phyloP scores from a whole-genome alignment of 495 filamentous ascomycete genomes.

The Talaromyces trachyspermus region DNA sequence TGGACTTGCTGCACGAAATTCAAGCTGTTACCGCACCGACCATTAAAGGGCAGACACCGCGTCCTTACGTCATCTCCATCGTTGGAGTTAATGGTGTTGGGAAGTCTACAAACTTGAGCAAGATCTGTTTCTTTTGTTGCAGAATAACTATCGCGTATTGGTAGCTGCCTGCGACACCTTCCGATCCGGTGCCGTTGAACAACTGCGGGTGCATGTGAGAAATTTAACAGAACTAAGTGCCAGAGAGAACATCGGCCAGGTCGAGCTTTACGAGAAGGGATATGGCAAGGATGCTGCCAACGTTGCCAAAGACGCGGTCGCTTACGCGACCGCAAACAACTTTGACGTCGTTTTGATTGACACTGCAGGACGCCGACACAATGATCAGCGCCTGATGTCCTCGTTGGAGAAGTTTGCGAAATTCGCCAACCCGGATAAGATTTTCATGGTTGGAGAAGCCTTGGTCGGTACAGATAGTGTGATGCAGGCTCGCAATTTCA shows the following conservation, averaged over 20 bases:
- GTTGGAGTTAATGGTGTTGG: conserved; percentile 98
- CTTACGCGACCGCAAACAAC: conserved; percentile 61
- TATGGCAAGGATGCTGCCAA: conserved; percentile 97
- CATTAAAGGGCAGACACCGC: conserved; percentile 41
- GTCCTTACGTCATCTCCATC: conserved; percentile 94
- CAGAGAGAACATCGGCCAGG: conserved; percentile 67
- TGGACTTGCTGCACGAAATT: conserved; percentile 91
- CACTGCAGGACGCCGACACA: conserved; percentile 90
- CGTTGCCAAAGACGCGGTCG: conserved; percentile 88
- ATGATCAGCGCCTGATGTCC: conserved; percentile 91
- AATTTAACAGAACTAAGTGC: conserved; percentile 80
- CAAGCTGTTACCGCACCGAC: conserved; percentile 63
- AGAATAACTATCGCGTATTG: conserved; percentile 93
- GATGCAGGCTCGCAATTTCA: conserved; percentile 92
- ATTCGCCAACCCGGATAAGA: conserved; percentile 92
- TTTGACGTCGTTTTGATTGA: conserved; percentile 96
- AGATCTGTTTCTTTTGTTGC: conserved; percentile 96
- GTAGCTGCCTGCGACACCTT: conserved; percentile 97
- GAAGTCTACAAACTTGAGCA: conserved; percentile 93
- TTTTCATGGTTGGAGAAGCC: conserved; percentile 98
- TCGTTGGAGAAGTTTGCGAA: conserved; percentile 95
- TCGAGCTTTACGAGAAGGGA: conserved; percentile 91
- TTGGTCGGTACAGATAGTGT: conserved; percentile 92
- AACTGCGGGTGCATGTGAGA: conserved; percentile 86
- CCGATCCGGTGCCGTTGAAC: conserved; percentile 93